phyloP scores from a whole-genome alignment of 2,329 filamentous ascomycete genomes.

The Colletotrichum gigasporum region DNA sequence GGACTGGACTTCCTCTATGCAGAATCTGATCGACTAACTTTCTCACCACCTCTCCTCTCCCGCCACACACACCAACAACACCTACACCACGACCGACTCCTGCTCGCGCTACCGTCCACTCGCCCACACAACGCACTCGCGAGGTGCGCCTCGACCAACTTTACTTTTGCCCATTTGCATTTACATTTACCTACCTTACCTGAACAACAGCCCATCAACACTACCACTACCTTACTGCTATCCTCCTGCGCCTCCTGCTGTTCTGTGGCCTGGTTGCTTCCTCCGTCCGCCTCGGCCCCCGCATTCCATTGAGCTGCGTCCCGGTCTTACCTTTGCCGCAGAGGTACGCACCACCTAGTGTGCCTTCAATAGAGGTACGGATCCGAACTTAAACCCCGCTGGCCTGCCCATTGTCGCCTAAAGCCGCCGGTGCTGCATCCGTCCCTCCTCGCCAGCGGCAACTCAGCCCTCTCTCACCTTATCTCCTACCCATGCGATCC shows the following conservation, averaged over 20 bases:
- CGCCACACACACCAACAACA: background rate
- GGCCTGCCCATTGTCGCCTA: constrained; percentile 25
- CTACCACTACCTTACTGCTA: background rate
- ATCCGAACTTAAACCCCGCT: constrained; percentile 13
- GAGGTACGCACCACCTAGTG: background rate
- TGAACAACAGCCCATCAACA: background rate
- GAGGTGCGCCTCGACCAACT: constrained; percentile 7
- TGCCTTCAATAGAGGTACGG: constrained; percentile 20
- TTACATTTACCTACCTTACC: constrained; percentile 1
- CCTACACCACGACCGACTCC: background rate
- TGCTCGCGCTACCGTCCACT: background rate
- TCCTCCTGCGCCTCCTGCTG: background rate
- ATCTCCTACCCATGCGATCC: constrained; percentile 21
- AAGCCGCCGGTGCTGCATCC: constrained; percentile 22
- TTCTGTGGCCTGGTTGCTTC: background rate
- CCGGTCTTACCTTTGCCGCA: background rate
- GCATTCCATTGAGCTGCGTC: constrained; percentile 4
- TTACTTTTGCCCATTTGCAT: background rate
- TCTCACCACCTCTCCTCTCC: constrained; percentile 15
- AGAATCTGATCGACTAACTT: constrained; percentile 28
- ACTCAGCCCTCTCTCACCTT: constrained; percentile 17
- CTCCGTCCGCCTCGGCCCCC: constrained; percentile 7
- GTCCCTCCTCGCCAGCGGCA: constrained; percentile 18
- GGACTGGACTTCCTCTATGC: constrained; percentile 19
- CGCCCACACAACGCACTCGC: background rate